These are phyloP conservation scores for Podospora pseudocomata DNA, from an alignment of 495 filamentous ascomycete species.

Conservation along the genomic window DNA sequence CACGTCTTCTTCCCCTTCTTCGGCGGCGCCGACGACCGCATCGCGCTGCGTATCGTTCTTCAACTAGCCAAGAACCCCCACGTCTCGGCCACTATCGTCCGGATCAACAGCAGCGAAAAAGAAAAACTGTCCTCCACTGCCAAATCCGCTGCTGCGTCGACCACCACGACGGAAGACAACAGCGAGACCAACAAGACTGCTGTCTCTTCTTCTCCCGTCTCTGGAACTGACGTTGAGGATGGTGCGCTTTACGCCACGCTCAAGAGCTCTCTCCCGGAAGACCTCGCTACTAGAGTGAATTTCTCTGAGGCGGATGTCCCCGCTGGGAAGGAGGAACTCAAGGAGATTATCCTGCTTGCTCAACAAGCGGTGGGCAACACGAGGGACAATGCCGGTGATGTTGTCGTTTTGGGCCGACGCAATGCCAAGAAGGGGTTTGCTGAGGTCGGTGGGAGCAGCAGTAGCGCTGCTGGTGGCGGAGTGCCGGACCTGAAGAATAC, in stretches of 20 bases:
- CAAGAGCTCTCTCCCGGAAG: slow-evolving; percentile 56
- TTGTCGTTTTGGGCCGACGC: slow-evolving; percentile 70
- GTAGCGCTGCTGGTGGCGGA: not conserved
- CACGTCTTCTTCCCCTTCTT: slow-evolving; percentile 87
- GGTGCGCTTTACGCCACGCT: slow-evolving; percentile 59
- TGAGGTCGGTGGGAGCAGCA: not conserved
- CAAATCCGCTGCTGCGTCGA: not conserved
- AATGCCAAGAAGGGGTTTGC: slow-evolving; percentile 21
- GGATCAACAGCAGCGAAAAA: slow-evolving; percentile 39
- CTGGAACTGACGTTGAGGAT: slow-evolving; percentile 44
- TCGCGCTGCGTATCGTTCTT: slow-evolving; percentile 73
- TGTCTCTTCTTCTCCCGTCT: not conserved
- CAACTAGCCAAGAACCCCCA: slow-evolving; percentile 74
- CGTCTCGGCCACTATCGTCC: slow-evolving; percentile 68
- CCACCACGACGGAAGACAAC: slow-evolving; percentile 21
- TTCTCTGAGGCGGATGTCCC: slow-evolving; percentile 46
- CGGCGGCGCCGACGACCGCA: slow-evolving; percentile 80
- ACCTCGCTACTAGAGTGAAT: slow-evolving; percentile 58
- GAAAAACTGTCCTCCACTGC: slow-evolving; percentile 9
- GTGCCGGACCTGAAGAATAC: slow-evolving; percentile 51
- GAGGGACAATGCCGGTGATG: slow-evolving; percentile 68
- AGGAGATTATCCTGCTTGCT: slow-evolving; percentile 41
- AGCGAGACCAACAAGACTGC: slow-evolving; percentile 25
- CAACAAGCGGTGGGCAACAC: slow-evolving; percentile 58
- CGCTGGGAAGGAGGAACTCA: slow-evolving; percentile 19